These are phyloP conservation scores for Suhomyces wounanorum DNA, from an alignment of 1,139 yeast genomes.

Conservation along the genomic window DNA sequence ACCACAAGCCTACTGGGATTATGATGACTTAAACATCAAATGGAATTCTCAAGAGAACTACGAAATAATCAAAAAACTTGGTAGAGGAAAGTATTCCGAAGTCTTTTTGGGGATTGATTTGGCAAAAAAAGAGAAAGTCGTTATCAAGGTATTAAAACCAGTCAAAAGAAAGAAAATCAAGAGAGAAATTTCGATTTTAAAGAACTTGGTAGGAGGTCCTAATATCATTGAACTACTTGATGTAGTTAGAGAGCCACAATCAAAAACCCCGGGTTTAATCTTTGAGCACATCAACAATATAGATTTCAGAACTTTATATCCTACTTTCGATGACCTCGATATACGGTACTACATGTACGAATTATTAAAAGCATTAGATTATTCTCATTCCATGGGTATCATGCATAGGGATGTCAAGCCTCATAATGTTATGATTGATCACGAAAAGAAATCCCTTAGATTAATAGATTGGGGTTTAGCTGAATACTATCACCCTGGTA, in stretches of 20 bases:
- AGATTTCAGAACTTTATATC: constrained; percentile 88
- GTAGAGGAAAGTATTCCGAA: constrained; percentile 52
- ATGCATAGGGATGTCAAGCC: constrained; percentile 99
- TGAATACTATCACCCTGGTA: constrained; percentile 93
- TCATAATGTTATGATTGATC: constrained; percentile 98
- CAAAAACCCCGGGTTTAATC: constrained; percentile 90
- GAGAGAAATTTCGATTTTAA: constrained; percentile 90
- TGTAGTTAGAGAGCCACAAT: constrained; percentile 85
- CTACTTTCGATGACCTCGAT: constrained; percentile 83
- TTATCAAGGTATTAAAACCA: constrained; percentile 94
- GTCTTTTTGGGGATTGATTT: constrained; percentile 63
- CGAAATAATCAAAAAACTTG: constrained; percentile 48
- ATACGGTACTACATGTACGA: constrained; percentile 88
- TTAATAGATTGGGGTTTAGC: constrained; percentile 99
- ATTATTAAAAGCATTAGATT: constrained; percentile 86
- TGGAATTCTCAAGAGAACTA: constrained; percentile 53
- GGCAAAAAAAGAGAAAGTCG: constrained; percentile 55
- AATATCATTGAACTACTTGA: constrained; percentile 81
- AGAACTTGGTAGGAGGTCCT: constrained; percentile 84
- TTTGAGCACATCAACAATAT: constrained; percentile 90
- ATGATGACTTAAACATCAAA: constrained; percentile 45
- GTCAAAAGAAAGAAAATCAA: constrained; percentile 95
- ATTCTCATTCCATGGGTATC: constrained; percentile 95
- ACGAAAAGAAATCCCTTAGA: constrained; percentile 66
- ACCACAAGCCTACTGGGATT: constrained; percentile 51